phyloP scores from a whole-genome alignment of 352 stramenopile species.

The Phytophthora palmivora region DNA sequence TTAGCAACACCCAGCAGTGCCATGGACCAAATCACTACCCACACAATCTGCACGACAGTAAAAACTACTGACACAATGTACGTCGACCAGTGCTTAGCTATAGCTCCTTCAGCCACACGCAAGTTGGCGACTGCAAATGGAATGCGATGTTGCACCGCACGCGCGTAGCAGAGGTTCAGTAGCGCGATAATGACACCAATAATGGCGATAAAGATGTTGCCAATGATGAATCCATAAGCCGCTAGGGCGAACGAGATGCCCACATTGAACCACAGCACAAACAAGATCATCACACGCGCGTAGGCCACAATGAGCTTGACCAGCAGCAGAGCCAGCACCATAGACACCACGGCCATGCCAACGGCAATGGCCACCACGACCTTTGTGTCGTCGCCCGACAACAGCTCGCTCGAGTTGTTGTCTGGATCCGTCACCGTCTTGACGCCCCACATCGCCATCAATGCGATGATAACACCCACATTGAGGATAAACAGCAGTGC shows the following conservation, averaged over 20 bases:
- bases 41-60: slow-evolving; percentile 90
- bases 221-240: slow-evolving; percentile 72
- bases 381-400: slow-evolving; percentile 70
- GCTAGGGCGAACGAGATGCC: slow-evolving; percentile 69
- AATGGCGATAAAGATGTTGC: slow-evolving; percentile 75
- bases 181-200: slow-evolving; percentile 69
- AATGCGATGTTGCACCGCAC: slow-evolving; percentile 88
- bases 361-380: slow-evolving; percentile 60
- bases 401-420: slow-evolving; percentile 45
- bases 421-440: slow-evolving; percentile 59
- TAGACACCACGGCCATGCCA: slow-evolving; percentile 63
- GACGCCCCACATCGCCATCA: slow-evolving; percentile 76
- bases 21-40: slow-evolving; percentile 90
- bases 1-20: slow-evolving; percentile 89
- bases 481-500: slow-evolving; percentile 82
- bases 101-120: slow-evolving; percentile 84
- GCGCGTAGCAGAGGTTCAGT: slow-evolving; percentile 89
- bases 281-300: slow-evolving; percentile 84
- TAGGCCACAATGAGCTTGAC: slow-evolving; percentile 87
- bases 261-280: slow-evolving; percentile 90
- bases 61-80: slow-evolving; percentile 89
- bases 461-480: slow-evolving; percentile 71
- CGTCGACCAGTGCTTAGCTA: slow-evolving; percentile 90
- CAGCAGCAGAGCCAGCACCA: slow-evolving; percentile 65
- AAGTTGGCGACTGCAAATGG: slow-evolving; percentile 95